Conservation (phyloP, 169 alveolate genomes). For the Pseudocohnilembus persalinus region DNA sequence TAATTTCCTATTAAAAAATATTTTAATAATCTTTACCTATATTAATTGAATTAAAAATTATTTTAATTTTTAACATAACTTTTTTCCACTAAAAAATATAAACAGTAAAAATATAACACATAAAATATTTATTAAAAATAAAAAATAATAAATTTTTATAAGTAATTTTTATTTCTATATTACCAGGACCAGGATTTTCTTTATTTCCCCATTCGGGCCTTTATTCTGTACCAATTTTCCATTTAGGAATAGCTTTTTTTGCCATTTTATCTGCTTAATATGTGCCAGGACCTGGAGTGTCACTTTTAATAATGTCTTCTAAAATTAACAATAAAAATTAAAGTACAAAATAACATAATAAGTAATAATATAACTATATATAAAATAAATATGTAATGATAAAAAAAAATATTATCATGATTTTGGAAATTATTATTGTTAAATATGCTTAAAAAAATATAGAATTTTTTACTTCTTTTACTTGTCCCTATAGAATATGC, state of each 20-base stretch:
- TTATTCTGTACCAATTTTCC: not conserved
- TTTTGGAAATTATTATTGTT: too few species aligned
- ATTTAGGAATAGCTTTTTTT: not conserved
- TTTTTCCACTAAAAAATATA: too few species aligned
- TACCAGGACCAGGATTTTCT: not conserved
- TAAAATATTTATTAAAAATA: too few species aligned
- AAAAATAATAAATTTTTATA: too few species aligned
- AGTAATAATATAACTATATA: not conserved
- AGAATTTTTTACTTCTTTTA: not conserved
- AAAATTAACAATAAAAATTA: too few species aligned
- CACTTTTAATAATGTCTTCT: not conserved
- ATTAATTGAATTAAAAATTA: too few species aligned
- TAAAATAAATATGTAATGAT: not conserved
- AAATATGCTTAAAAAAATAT: too few species aligned
- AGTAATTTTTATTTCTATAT: too few species aligned
- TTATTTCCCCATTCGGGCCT: not conserved
- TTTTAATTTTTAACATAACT: too few species aligned
- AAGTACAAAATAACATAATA: too few species aligned
- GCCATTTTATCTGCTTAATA: not conserved
- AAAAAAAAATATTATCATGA: not conserved
- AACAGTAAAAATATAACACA: too few species aligned
- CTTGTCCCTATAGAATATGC: not conserved
- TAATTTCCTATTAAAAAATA: not conserved
- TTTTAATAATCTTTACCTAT: too few species aligned
- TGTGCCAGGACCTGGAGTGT: not conserved